Conservation (phyloP, 2,329 filamentous ascomycete genomes). For the Aureobasidium mangrovei region DNA sequence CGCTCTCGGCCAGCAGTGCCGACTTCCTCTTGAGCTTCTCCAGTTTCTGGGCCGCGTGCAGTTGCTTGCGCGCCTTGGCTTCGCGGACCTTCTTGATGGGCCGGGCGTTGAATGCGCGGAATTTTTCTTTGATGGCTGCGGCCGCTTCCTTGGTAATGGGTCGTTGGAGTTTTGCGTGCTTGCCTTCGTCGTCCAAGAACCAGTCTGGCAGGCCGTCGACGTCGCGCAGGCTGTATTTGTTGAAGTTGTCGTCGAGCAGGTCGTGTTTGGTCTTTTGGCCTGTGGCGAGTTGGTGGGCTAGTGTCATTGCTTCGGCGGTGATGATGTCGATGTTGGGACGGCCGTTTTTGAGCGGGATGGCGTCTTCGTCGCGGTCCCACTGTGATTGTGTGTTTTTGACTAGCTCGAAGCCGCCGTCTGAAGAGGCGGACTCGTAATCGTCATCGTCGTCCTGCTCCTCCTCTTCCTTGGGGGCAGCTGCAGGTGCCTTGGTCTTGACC, state of each 20-base stretch:
- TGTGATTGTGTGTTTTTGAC: slow-evolving; percentile 49
- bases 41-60: slow-evolving; percentile 79
- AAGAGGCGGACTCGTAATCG: slow-evolving; percentile 27
- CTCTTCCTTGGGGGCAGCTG: slow-evolving; percentile 23
- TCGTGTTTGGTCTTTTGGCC: slow-evolving; percentile 73
- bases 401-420: slow-evolving; percentile 52
- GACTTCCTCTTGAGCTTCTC: slow-evolving; percentile 98
- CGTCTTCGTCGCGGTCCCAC: slow-evolving; percentile 56
- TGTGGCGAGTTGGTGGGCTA: slow-evolving; percentile 84
- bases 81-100: slow-evolving; percentile 99
- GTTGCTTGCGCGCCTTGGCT: slow-evolving; percentile 93
- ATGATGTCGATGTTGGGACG: slow-evolving; percentile 89
- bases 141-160: slow-evolving; percentile 91
- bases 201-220: slow-evolving; percentile 88
- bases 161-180: slow-evolving; percentile 73
- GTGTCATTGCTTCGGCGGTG: slow-evolving; percentile 97
- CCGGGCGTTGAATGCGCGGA: slow-evolving; percentile 83
- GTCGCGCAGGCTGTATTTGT: slow-evolving; percentile 85
- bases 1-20: slow-evolving; percentile 79
- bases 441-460: slow-evolving; percentile 27
- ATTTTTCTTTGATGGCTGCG: slow-evolving; percentile 86
- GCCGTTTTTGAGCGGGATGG: slow-evolving; percentile 44
- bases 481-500: not conserved
- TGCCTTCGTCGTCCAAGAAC: slow-evolving; percentile 89
- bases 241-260: slow-evolving; percentile 84